These are phyloP conservation scores for Claviceps cyperi DNA, from an alignment of 2,329 filamentous ascomycete genomes.

Conservation along the genomic window DNA sequence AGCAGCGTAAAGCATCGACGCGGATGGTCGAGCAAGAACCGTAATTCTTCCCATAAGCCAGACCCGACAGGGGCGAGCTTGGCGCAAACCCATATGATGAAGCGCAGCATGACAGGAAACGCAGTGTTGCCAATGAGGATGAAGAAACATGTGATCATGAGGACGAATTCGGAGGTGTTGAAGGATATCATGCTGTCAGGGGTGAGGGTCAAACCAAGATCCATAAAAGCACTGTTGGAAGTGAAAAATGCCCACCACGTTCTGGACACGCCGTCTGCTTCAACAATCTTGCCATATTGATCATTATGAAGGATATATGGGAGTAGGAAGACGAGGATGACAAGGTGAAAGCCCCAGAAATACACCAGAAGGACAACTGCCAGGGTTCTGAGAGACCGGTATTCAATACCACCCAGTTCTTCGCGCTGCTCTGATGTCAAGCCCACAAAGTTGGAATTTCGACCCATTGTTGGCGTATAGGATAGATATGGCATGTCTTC, in stretches of 20 bases:
- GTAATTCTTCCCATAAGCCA: constrained; percentile 75
- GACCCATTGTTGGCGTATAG: constrained; percentile 80
- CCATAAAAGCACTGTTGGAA: constrained; percentile 76
- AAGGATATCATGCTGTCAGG: constrained; percentile 92
- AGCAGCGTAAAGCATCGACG: constrained; percentile 90
- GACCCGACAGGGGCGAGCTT: constrained; percentile 49
- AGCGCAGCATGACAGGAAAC: constrained; percentile 86
- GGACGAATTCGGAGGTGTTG: constrained; percentile 56
- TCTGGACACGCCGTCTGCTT: constrained; percentile 43
- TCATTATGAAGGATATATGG: constrained; percentile 63
- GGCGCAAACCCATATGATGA: constrained; percentile 75
- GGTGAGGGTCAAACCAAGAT: constrained; percentile 85
- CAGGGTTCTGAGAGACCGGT: constrained; percentile 77
- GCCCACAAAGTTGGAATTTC: constrained; percentile 86
- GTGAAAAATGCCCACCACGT: constrained; percentile 93
- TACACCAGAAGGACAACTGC: constrained; percentile 66
- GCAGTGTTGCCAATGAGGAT: constrained; percentile 93
- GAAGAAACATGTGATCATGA: constrained; percentile 69
- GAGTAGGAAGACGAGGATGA: constrained; percentile 58
- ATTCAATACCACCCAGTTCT: constrained; percentile 92
- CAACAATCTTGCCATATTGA: constrained; percentile 52
- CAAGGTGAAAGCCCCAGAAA: constrained; percentile 67
- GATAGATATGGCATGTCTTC: constrained; percentile 75
- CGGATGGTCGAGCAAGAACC: constrained; percentile 85
- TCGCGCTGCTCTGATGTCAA: constrained; percentile 83